phyloP scores from a whole-genome alignment of 306 rosid genomes.

The Amphicarpaea edgeworthii region DNA sequence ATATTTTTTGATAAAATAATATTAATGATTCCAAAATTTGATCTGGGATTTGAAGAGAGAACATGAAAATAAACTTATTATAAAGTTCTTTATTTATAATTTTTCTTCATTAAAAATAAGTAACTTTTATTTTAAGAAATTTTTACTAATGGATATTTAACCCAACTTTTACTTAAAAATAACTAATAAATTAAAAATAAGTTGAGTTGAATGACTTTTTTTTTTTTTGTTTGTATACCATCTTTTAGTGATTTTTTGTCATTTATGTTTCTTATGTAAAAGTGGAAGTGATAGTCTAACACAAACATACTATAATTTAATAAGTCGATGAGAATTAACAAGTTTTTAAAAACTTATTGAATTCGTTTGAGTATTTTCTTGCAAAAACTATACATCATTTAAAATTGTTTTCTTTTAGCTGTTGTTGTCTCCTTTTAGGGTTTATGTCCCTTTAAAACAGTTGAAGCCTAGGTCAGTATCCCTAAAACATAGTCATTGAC shows the following conservation, averaged over 20 bases:
- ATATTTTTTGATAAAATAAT: no score
- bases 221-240: not conserved
- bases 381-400: not conserved
- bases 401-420: conserved; percentile 1
- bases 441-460: conserved; percentile 29
- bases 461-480: conserved; percentile 47
- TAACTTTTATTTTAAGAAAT: no score
- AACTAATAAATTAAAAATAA: no score
- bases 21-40: no score
- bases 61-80: no score
- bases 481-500: conserved; percentile 47
- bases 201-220: no score
- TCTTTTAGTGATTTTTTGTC: not conserved
- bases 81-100: no score
- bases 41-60: no score
- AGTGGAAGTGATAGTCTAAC: not conserved
- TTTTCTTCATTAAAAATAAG: no score
- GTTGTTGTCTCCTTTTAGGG: conserved; percentile 26
- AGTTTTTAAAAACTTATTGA: not conserved
- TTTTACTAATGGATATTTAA: no score
- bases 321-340: not conserved
- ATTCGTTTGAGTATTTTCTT: not conserved
- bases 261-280: not conserved
- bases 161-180: no score
- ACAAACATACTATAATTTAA: conserved; percentile 3